Base-by-base conservation (phyloP, 176 grass and related monocot genomes). In the Calamus simplicifolius region DNA sequence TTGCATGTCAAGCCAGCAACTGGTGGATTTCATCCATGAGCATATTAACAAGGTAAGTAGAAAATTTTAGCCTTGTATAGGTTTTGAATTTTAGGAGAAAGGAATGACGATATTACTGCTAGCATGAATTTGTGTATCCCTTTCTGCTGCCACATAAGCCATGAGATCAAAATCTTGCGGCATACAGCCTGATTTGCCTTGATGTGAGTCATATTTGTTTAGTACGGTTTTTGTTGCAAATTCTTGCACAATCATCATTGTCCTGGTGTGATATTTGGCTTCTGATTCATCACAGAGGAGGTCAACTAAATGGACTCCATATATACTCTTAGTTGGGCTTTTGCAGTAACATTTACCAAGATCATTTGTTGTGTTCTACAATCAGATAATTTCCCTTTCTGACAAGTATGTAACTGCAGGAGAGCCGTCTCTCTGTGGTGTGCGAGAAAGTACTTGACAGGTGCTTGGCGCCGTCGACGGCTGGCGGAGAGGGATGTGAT, bases 21-120 rank as follows among this genome's bases (percentile, higher is more conserved):
- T 96, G 66, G 92, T 96, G 29, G 72, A 96, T 85, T 96, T 96
- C 55, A 76, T 96, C 50, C 86, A 78, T 52, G 92, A 96, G 65
- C 83, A 85, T 68, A 82, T 96, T 76, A 76, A 75, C 48, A 81
- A 31, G 52, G 91, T 87, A 31, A 85, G 69, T 77, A 58, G 27
- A 21, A n/a, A 28, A 31, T n/a, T 60, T 15, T 38, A 52, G 5
- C 0, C 48, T 69, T 51, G 13, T 23, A n/a, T 27, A 43, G 35
- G 35, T 10, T 13, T 2, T 43, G 35, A 10, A 43, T 43, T 43
- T 12, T 13, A 43, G 12, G 35, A 43, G 35, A 8, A 10, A 43
- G 58, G 27, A 17, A 64, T 6, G n/a, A 54, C 23, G 16, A 48
- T 27, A 29, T 21, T 25, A 31, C 4, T 6, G 12, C 56, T 5